Conservation (phyloP, 2,329 filamentous ascomycete species). For the Coniochaeta hoffmannii region DNA sequence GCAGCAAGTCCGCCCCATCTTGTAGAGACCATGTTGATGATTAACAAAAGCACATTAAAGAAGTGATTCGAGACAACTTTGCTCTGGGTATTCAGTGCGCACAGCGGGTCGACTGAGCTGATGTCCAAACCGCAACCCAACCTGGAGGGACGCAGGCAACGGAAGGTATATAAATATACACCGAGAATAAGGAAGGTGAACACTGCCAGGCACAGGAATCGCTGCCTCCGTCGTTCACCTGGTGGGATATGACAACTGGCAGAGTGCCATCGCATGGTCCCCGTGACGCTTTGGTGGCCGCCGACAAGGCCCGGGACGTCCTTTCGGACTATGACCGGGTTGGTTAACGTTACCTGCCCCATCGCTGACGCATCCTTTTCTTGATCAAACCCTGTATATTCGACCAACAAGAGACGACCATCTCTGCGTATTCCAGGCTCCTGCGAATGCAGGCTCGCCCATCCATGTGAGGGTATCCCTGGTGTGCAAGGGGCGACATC, state of each 20-base stretch:
- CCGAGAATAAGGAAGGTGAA: not conserved
- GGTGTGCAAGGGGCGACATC: not conserved
- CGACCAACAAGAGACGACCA: not conserved
- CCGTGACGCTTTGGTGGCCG: not conserved
- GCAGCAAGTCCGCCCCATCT: constrained; percentile 15
- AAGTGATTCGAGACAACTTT: not conserved
- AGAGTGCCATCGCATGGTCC: not conserved
- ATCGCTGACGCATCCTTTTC: not conserved
- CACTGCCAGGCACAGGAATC: not conserved
- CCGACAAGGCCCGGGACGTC: not conserved
- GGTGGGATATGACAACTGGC: not conserved
- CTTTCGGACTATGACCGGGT: not conserved
- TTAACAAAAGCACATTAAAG: not conserved
- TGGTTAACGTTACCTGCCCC: constrained; percentile 1
- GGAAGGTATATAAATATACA: not conserved
- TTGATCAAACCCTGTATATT: not conserved
- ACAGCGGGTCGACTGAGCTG: not conserved
- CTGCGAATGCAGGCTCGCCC: not conserved
- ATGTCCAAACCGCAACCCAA: not conserved
- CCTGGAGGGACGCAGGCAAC: not conserved
- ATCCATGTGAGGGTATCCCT: not conserved
- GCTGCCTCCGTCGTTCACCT: not conserved
- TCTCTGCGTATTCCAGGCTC: not conserved
- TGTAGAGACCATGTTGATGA: constrained; percentile 14
- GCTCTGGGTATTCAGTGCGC: not conserved